Evolutionary conservation across 2,329 filamentous ascomycete species (phyloP), one percentile per base, ranked within the genome.

Genomic region (Venturia effusa): DNA sequence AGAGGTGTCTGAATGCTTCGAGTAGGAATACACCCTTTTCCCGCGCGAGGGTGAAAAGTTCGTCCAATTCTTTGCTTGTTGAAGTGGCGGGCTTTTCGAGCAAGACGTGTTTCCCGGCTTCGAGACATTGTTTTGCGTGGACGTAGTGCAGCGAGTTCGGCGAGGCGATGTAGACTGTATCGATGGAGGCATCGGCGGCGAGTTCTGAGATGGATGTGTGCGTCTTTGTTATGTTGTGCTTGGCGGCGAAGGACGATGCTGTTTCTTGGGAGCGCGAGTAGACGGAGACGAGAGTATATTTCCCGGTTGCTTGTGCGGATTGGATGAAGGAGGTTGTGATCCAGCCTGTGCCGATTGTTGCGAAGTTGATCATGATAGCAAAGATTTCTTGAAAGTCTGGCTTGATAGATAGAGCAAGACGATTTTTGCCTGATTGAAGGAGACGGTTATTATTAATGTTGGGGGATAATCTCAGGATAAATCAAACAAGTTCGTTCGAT

Each of bases 71-170:
- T 1, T 68, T 66, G 32, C 71, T 67, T 1, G 75, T 81, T 30
- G 73, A 75, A 32, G 77, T 78, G 0, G 77, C 75, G 5, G 79
- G 79, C 68, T 81, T 81, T 68, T 81, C 79, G n/a, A 81, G 70
- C 37, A 81, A 74, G 65, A 81, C 78, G 68, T 81, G 75, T 67
- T 80, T 81, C 61, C 75, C 73, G 2, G 75, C 78, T 4, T 68
- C 55, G 40, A 81, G 72, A 43, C 78, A 70, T 19, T 70, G 68
- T 65, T 77, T 78, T 19, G 78, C 76, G 66, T 80, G 79, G 45
- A 69, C 71, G 69, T 76, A 77, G 71, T 81, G 79, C 51, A 79
- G 72, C 48, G 74, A 75, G 70, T 80, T 81, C 41, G 79, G 79
- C 17, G 76, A 79, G 27, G 79, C 78, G 64, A 81, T 78, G 74